phyloP scores from a whole-genome alignment of 805 yeast species.

The Ogataea kodamae region DNA sequence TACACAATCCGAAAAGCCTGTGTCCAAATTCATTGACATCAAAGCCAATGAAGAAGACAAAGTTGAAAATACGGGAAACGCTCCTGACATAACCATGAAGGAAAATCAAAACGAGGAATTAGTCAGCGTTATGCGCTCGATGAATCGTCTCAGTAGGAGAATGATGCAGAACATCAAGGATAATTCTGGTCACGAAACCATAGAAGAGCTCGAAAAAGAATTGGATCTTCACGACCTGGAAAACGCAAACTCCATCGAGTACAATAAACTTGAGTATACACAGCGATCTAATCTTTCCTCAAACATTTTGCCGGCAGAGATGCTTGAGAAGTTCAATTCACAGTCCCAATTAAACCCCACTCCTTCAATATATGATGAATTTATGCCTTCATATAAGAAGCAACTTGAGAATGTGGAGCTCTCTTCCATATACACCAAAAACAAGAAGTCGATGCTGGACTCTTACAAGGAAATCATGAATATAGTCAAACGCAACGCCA shows the following conservation, averaged over 20 bases:
- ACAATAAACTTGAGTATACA: constrained; percentile 43
- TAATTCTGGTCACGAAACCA: constrained; percentile 34
- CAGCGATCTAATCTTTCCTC: constrained; percentile 29
- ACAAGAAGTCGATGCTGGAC: constrained; percentile 37
- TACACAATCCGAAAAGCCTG: constrained; percentile 40
- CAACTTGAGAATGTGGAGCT: constrained; percentile 23
- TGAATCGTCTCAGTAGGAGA: constrained; percentile 82
- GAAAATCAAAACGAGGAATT: constrained; percentile 62
- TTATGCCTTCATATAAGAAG: constrained; percentile 21
- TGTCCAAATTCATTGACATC: constrained; percentile 72
- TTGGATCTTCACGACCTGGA: constrained; percentile 51
- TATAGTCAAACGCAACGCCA: constrained; percentile 51
- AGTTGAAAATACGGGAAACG: constrained; percentile 69
- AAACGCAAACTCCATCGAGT: constrained; percentile 44
- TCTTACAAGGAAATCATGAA: constrained; percentile 43
- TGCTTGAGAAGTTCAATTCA: constrained; percentile 14
- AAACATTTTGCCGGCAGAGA: constrained; percentile 24
- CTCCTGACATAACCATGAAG: constrained; percentile 87
- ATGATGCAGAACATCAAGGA: constrained; percentile 60
- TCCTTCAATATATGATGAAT: constrained; percentile 25
- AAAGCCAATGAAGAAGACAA: constrained; percentile 81
- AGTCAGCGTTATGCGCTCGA: constrained; percentile 73
- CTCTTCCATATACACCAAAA: constrained; percentile 23
- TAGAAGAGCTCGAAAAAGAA: constrained; percentile 41
- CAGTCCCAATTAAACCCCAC: constrained; percentile 30